Percentiles rank a stretch among this genome's conserved stretches.
phyloP scores from a whole-genome alignment of 306 rosid species.

The Luffa acutangula region DNA sequence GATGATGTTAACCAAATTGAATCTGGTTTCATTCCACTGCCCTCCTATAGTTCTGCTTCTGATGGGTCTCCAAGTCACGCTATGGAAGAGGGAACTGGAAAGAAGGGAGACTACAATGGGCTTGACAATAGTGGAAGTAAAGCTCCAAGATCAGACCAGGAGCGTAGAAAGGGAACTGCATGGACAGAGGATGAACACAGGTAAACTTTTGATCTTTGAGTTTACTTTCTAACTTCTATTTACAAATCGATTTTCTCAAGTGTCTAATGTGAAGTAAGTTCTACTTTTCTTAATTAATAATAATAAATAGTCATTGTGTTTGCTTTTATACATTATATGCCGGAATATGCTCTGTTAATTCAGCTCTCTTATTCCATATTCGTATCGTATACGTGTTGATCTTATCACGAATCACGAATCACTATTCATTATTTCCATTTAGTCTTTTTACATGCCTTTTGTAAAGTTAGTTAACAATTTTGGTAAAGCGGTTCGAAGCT shows the following conservation, averaged over 20 bases:
- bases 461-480: not conserved
- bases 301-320: not conserved
- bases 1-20: constrained; percentile 73
- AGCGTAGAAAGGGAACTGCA: constrained; percentile 93
- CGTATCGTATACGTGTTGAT: not conserved
- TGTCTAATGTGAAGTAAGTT: not conserved
- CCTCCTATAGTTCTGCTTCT: constrained; percentile 58
- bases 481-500: not conserved
- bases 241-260: not conserved
- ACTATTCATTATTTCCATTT: not conserved
- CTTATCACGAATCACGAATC: not conserved
- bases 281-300: not conserved
- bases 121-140: constrained; percentile 48
- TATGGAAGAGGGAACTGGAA: constrained; percentile 58
- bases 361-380: not conserved
- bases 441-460: not conserved
- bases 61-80: constrained; percentile 61
- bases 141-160: constrained; percentile 80
- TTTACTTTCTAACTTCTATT: not conserved
- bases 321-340: not conserved
- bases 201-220: constrained; percentile 24
- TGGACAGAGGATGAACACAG: constrained; percentile 99
- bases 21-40: constrained; percentile 73
- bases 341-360: not conserved
- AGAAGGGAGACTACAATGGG: constrained; percentile 44